Evolutionary conservation across 495 filamentous ascomycete genomes (phyloP).

Genomic region (Penicillium flavigenum): DNA sequence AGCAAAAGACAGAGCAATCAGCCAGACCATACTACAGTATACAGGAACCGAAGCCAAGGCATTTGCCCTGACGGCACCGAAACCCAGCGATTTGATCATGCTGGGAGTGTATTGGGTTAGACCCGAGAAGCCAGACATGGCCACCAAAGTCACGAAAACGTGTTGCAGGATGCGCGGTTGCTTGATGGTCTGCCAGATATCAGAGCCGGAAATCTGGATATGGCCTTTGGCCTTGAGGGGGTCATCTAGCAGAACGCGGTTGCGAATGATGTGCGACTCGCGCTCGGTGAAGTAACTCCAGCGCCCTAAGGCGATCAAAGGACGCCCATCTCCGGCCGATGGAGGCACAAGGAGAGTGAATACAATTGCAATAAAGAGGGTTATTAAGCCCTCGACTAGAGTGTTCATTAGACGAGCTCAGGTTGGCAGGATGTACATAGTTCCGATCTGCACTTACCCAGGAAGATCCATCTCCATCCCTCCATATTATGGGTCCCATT

Average conservation of each 20-base stretch:
- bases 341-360: constrained; percentile 52
- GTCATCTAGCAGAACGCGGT: constrained; percentile 47
- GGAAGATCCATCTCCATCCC: constrained; percentile 66
- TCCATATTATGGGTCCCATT: constrained; percentile 46
- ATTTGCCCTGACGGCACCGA: constrained; percentile 46
- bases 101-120: constrained; percentile 41
- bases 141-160: constrained; percentile 41
- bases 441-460: constrained; percentile 31
- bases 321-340: constrained; percentile 38
- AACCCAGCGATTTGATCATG: constrained; percentile 47
- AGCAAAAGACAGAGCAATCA: constrained; percentile 42
- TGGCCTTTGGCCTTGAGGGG: constrained; percentile 41
- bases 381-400: constrained; percentile 55
- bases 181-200: constrained; percentile 42
- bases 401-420: background rate
- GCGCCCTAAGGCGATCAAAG: constrained; percentile 42
- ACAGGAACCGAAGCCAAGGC: constrained; percentile 52
- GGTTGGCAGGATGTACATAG: background rate
- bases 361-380: constrained; percentile 49
- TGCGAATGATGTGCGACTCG: constrained; percentile 43
- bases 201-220: constrained; percentile 40
- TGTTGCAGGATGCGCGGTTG: constrained; percentile 46
- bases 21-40: constrained; percentile 45
- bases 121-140: constrained; percentile 48
- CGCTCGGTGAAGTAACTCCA: constrained; percentile 46